Evolutionary conservation across 2,329 filamentous ascomycete genomes (phyloP).

Genomic region (Colletotrichum destructivum): DNA sequence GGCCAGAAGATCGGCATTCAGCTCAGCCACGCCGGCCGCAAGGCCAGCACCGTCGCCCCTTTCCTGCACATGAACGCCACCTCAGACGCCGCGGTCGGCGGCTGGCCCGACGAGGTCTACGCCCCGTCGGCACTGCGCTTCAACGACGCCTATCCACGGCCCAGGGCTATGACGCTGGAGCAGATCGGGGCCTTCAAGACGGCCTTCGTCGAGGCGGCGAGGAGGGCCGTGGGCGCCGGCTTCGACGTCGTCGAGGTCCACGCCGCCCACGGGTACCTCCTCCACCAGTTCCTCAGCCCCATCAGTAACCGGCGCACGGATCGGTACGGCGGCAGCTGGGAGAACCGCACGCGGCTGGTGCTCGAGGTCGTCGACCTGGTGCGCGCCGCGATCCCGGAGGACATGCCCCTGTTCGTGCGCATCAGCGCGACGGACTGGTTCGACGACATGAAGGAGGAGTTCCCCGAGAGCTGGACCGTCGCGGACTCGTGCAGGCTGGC

Average conservation of each 20-base stretch:
- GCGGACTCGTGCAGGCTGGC: slow-evolving; percentile 77
- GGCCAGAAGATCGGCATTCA: slow-evolving; percentile 80
- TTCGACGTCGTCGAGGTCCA: slow-evolving; percentile 82
- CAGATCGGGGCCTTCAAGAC: slow-evolving; percentile 77
- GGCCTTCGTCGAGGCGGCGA: slow-evolving; percentile 69
- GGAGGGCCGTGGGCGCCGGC: slow-evolving; percentile 74
- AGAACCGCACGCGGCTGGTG: slow-evolving; percentile 79
- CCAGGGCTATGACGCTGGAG: slow-evolving; percentile 74
- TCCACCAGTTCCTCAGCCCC: slow-evolving; percentile 79
- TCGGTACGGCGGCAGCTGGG: slow-evolving; percentile 77
- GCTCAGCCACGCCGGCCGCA: slow-evolving; percentile 81
- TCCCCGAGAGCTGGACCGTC: slow-evolving; percentile 76
- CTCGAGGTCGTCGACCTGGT: slow-evolving; percentile 77
- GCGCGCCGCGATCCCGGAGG: slow-evolving; percentile 73
- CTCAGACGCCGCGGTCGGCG: slow-evolving; percentile 65
- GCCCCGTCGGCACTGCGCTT: slow-evolving; percentile 67
- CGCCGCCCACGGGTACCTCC: slow-evolving; percentile 83
- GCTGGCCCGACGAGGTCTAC: slow-evolving; percentile 68
- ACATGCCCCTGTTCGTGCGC: slow-evolving; percentile 81
- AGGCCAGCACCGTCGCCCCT: slow-evolving; percentile 68
- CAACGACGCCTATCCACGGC: slow-evolving; percentile 70
- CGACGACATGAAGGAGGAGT: slow-evolving; percentile 68
- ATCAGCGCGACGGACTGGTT: slow-evolving; percentile 85
- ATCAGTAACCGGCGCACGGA: slow-evolving; percentile 79
- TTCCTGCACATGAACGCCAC: slow-evolving; percentile 74